Base-by-base conservation (phyloP, 768 basidiomycete genomes). In the Naganishia kalamii region DNA sequence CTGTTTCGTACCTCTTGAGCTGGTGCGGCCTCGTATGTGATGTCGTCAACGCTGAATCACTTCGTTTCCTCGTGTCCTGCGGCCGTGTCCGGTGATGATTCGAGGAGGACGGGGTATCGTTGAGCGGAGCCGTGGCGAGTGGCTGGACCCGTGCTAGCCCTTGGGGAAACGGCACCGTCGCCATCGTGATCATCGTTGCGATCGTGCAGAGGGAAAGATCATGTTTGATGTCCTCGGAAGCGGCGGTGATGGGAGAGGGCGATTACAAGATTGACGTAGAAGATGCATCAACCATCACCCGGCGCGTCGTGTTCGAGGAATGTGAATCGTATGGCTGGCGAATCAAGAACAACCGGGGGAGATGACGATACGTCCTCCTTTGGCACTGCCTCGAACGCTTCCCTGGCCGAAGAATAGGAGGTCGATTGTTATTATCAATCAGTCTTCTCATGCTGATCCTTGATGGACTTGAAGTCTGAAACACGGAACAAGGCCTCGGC, bases 91-190 rank as follows among this genome's bases (percentile, higher is more conserved):
- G 7, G 19, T 35, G 32, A n/a, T 25, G 51, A n/a, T n/a, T 35
- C 25, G 19, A 32, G 11, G 13, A 17, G 10, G 19, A n/a, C n/a
- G 33, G 30, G 32, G 54, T 57, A 40, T 57, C 54, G 35, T 57
- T 57, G 35, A 57, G 19, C 4, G 54, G 54, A n/a, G 54, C 54
- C 21, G 54, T 57, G 1, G 54, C 54, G 13, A 23, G 54, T 35
- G 54, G 54, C 27, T 33, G 17, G 23, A 25, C 32, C n/a, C 54
- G 21, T 21, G 32, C 15, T 13, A 15, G 4, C n/a, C 54, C 37
- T 2, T 35, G 54, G 1, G 54, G 54, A 25, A 57, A 57, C 21
- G 54, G 54, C 27, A 57, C 54, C 11, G 37, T 57, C 23, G 32
- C 54, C 23, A 15, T n/a, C 33, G 30, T 54, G 15, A 23, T 41